A percentile compares a stretch with the other conserved stretches of the same genome.
phyloP scores from a whole-genome alignment of 2,329 filamentous ascomycete genomes.

The Aspergillus aculeatus region DNA sequence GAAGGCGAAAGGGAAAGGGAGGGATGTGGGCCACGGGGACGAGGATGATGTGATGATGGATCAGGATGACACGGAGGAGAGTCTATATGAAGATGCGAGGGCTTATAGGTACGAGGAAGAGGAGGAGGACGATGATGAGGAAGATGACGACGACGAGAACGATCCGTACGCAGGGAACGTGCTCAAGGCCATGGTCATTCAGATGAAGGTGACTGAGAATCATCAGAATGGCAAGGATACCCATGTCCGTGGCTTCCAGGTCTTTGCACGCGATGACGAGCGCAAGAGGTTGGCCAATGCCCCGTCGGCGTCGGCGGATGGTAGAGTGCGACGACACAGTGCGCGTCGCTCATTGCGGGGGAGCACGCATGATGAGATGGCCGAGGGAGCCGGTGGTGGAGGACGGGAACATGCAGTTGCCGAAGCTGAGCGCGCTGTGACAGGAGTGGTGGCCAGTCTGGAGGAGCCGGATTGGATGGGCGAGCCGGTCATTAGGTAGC shows the following conservation, averaged over 20 bases:
- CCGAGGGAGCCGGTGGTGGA: constrained; percentile 24
- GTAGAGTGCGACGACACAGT: constrained; percentile 29
- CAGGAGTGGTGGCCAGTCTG: constrained; percentile 31
- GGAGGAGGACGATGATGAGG: constrained; percentile 27
- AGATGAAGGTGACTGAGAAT: constrained; percentile 89
- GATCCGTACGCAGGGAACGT: constrained; percentile 63
- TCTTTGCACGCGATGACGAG: constrained; percentile 60
- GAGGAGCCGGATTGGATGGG: constrained; percentile 52
- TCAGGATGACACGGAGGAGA: constrained; percentile 28
- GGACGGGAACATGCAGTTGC: constrained; percentile 15
- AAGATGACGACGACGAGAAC: constrained; percentile 25
- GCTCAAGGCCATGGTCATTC: constrained; percentile 82
- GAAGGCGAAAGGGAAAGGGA: constrained; percentile 22
- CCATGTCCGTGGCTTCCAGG: constrained; percentile 89
- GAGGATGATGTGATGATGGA: constrained; percentile 17
- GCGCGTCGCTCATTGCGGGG: constrained; percentile 31
- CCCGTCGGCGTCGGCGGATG: constrained; percentile 36
- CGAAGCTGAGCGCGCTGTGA: neutral
- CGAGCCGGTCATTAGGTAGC: constrained; percentile 47
- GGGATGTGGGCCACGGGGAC: constrained; percentile 1
- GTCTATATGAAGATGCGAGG: constrained; percentile 30
- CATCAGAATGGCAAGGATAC: constrained; percentile 99
- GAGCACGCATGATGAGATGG: constrained; percentile 22
- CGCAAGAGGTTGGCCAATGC: constrained; percentile 31
- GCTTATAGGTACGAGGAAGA: constrained; percentile 27